Conservation (phyloP, 2,329 filamentous ascomycete species). For the Trichoderma polysporum region DNA sequence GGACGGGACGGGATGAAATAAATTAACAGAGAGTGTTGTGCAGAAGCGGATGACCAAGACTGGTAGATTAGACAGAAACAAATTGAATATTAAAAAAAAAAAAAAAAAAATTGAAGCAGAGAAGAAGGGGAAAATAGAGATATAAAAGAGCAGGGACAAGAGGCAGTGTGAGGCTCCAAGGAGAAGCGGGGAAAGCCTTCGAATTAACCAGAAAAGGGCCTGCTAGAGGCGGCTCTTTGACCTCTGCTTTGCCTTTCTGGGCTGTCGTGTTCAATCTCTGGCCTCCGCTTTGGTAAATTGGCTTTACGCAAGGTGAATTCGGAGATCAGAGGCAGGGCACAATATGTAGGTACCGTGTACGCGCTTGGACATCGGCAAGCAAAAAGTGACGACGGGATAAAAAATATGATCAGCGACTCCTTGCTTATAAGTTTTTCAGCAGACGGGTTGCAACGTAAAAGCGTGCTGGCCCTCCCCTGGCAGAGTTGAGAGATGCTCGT, state of each 20-base stretch:
- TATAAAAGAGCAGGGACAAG: not conserved
- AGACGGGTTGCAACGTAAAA: conserved; percentile 6
- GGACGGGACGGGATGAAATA: not conserved
- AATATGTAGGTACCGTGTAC: not conserved
- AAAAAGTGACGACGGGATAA: not conserved
- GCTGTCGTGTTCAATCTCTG: not conserved
- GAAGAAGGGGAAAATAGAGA: not conserved
- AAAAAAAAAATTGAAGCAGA: not conserved
- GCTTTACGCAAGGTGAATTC: not conserved
- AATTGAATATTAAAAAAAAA: not conserved
- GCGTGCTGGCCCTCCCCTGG: not conserved
- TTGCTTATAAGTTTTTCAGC: conserved; percentile 4
- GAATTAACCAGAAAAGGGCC: not conserved
- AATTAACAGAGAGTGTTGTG: too few species aligned
- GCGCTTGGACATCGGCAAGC: not conserved
- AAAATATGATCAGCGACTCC: not conserved
- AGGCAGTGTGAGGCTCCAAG: not conserved
- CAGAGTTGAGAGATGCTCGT: not conserved
- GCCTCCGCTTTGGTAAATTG: not conserved
- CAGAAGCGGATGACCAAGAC: too few species aligned
- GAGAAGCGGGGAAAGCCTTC: not conserved
- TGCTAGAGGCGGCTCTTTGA: not conserved
- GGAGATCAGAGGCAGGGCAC: not conserved
- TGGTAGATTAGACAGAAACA: too few species aligned
- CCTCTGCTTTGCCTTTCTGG: not conserved